Evolutionary conservation across 345 rosid genomes (phyloP), one percentile per base, ranked within the genome.

Genomic region (Dipteronia sinensis): DNA sequence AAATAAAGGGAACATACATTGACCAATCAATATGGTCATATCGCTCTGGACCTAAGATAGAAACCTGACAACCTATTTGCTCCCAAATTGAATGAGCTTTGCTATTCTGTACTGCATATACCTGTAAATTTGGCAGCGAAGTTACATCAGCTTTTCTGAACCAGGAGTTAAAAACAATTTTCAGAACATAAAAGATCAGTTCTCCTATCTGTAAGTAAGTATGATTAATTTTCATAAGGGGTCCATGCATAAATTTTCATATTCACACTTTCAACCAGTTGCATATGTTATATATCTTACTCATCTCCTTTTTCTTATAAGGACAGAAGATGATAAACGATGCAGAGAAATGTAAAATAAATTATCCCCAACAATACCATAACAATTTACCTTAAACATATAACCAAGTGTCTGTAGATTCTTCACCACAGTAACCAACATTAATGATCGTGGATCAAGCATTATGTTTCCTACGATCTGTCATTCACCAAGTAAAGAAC

Each of bases 321-420:
- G 16, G 20, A 25, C 29, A 53, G 17, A 22, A 58, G 2, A 42
- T 42, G 46, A 9, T 42, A 42, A 42, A 42, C 10, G 9, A 2
- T 0, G 16, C 9, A 76, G n/a, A 11, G 44, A 76, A 42, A 66
- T 17, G 55, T 53, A 44, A 20, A 13, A 9, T 66, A 78, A 67
- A 31, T 31, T 77, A 65, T 61, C 29, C 8, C 51, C 34, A 65
- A 25, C 80, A 77, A 70, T 55, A 66, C 53, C 44, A 76, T 20
- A 77, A 73, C 78, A 49, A 12, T 22, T 64, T 65, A 94, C 99
- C 99, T 89, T 84, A 73, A 94, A 82, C 9, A 76, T 81, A 82
- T 96, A 97, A 58, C 98, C 99, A 83, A 97, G 89, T 73, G 85
- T 83, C 83, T 83, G 93, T 34, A 94, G 91, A 86, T 91, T 97